phyloP scores from a whole-genome alignment of 495 filamentous ascomycete species.

The Xylaria curta region DNA sequence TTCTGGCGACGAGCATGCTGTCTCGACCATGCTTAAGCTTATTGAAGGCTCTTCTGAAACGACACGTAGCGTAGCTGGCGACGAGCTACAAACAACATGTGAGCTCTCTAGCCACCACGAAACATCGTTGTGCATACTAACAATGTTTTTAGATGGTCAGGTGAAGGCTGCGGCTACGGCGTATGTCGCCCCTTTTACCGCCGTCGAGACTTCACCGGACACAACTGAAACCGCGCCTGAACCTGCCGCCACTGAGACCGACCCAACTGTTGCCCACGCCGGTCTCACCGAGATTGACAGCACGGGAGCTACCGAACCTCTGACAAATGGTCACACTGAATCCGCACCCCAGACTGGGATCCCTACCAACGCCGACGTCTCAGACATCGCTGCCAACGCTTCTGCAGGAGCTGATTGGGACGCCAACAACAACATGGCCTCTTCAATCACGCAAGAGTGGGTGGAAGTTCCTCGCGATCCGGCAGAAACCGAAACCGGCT shows the following conservation, averaged over 20 bases:
- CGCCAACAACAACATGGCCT: slow-evolving; percentile 54
- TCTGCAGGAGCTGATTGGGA: slow-evolving; percentile 75
- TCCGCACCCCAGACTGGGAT: slow-evolving; percentile 45
- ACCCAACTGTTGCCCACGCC: slow-evolving; percentile 80
- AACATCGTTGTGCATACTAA: slow-evolving; percentile 32
- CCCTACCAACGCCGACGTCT: slow-evolving; percentile 62
- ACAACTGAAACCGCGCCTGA: slow-evolving; percentile 48
- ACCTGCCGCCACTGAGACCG: slow-evolving; percentile 56
- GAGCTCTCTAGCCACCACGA: slow-evolving; percentile 42
- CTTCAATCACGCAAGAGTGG: slow-evolving; percentile 69
- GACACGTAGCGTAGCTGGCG: slow-evolving; percentile 68
- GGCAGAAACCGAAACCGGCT: slow-evolving; percentile 73
- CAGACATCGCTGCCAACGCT: slow-evolving; percentile 68
- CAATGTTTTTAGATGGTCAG: slow-evolving; percentile 60
- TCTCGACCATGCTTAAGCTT: slow-evolving; percentile 82
- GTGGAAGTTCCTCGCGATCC: slow-evolving; percentile 73
- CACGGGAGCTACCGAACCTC: slow-evolving; percentile 44
- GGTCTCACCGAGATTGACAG: slow-evolving; percentile 71
- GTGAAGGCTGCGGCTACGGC: slow-evolving; percentile 68
- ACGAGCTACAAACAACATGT: slow-evolving; percentile 77
- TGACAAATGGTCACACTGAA: slow-evolving; percentile 60
- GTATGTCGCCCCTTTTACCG: slow-evolving; percentile 50
- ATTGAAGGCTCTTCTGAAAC: slow-evolving; percentile 80
- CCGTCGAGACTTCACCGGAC: slow-evolving; percentile 50
- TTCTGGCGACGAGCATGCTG: slow-evolving; percentile 79